Evolutionary conservation across 257 asterid species (phyloP).

Genomic region (Jasminum sambac): DNA sequence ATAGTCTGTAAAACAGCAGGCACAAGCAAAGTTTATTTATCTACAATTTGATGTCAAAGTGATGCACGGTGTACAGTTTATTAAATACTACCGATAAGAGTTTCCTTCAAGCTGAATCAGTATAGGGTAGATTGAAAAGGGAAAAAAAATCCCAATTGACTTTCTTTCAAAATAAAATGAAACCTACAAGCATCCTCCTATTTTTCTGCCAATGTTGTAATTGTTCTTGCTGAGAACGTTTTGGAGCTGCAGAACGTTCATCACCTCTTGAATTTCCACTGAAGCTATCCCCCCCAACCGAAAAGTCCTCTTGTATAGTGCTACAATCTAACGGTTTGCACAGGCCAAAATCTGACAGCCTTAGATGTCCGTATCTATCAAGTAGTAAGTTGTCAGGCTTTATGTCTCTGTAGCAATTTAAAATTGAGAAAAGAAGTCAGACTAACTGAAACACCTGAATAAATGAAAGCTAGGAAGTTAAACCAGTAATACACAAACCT

Average conservation of each 20-base stretch:
- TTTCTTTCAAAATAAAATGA: constrained; percentile 14
- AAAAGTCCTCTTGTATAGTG: constrained; percentile 77
- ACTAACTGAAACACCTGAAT: constrained; percentile 14
- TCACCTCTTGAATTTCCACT: constrained; percentile 48
- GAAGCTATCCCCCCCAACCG: constrained; percentile 56
- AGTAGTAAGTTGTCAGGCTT: constrained; percentile 97
- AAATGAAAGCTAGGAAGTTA: constrained; percentile 25
- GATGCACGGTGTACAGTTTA: constrained; percentile 19
- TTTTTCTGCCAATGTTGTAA: constrained; percentile 98
- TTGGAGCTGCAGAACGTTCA: constrained; percentile 59
- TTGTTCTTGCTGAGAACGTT: constrained; percentile 93
- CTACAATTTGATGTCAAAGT: constrained; percentile 21
- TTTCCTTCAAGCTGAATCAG: not conserved
- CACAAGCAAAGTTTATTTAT: constrained; percentile 8
- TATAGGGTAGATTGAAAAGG: not conserved
- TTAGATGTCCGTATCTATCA: constrained; percentile 83
- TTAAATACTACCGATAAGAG: constrained; percentile 17
- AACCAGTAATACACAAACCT: constrained; percentile 53
- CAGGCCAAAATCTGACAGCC: constrained; percentile 95
- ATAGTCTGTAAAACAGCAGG: constrained; percentile 23
- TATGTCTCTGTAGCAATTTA: constrained; percentile 68
- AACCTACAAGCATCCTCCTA: constrained; percentile 90
- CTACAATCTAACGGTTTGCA: constrained; percentile 98
- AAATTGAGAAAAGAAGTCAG: constrained; percentile 31
- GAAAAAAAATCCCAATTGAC: constrained; percentile 16